Conservation (phyloP, 2,329 filamentous ascomycete species). For the Claviceps sp. region DNA sequence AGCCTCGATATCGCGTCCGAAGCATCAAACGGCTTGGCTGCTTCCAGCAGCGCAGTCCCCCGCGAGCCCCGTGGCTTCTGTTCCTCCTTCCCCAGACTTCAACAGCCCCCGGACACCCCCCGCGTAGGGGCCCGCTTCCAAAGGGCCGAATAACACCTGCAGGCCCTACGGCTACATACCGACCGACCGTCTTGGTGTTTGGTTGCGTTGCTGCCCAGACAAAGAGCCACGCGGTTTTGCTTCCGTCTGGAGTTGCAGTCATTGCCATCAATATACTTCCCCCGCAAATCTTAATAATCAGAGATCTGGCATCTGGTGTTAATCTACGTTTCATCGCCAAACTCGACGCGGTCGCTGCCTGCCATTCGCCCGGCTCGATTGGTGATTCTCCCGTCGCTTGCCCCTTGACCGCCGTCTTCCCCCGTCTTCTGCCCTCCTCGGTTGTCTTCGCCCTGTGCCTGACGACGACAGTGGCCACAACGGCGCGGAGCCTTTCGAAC, state of each 20-base stretch:
- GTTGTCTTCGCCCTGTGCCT: background rate
- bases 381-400: background rate
- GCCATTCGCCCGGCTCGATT: background rate
- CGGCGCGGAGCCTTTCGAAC: background rate
- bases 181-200: slow-evolving; percentile 9
- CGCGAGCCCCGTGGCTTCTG: slow-evolving; percentile 1
- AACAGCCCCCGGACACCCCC: slow-evolving; percentile 9
- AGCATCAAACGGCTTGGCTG: background rate
- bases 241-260: slow-evolving; percentile 4
- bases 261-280: slow-evolving; percentile 7
- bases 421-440: background rate
- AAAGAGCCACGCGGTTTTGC: slow-evolving; percentile 7
- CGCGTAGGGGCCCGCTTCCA: slow-evolving; percentile 20
- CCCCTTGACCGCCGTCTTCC: background rate
- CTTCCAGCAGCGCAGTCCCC: background rate
- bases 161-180: slow-evolving; percentile 13
- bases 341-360: background rate
- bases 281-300: slow-evolving; percentile 14
- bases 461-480: background rate
- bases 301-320: slow-evolving; percentile 3
- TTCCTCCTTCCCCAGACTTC: slow-evolving; percentile 8
- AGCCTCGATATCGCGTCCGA: background rate
- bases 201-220: slow-evolving; percentile 1
- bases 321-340: slow-evolving; percentile 4
- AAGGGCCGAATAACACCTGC: slow-evolving; percentile 26